Conservation (phyloP, 495 filamentous ascomycete genomes). For the Tuber microsphaerosporum region DNA sequence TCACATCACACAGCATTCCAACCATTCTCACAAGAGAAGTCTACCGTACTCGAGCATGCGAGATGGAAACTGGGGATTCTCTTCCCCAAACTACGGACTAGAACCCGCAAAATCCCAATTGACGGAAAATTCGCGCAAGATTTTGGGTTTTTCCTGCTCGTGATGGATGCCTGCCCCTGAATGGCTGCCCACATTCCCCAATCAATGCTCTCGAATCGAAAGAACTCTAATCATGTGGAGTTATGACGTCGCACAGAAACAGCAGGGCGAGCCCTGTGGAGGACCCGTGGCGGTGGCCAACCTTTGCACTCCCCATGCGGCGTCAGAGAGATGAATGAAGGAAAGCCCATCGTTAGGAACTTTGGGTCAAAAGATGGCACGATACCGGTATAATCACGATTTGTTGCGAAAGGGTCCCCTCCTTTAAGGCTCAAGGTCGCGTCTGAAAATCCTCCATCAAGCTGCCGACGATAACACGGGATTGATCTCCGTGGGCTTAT, state of each 20-base stretch:
- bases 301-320: neutral
- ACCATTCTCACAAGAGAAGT: neutral
- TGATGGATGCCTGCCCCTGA: neutral
- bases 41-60: neutral
- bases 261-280: neutral
- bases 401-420: neutral
- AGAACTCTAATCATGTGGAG: neutral
- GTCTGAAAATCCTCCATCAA: neutral
- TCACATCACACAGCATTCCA: neutral
- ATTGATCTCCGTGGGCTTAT: neutral
- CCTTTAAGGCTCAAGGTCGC: neutral
- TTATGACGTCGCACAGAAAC: neutral
- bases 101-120: neutral
- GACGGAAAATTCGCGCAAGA: slow-evolving; percentile 4
- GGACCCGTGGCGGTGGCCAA: neutral
- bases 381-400: neutral
- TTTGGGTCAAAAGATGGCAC: neutral
- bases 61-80: neutral
- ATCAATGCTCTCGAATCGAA: neutral
- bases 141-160: neutral
- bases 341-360: neutral
- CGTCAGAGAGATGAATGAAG: neutral
- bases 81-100: neutral
- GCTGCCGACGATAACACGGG: neutral
- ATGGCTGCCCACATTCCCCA: neutral